These are phyloP conservation scores for Huiozyma sinensis DNA, from an alignment of 805 yeast species.

Conservation along the genomic window DNA sequence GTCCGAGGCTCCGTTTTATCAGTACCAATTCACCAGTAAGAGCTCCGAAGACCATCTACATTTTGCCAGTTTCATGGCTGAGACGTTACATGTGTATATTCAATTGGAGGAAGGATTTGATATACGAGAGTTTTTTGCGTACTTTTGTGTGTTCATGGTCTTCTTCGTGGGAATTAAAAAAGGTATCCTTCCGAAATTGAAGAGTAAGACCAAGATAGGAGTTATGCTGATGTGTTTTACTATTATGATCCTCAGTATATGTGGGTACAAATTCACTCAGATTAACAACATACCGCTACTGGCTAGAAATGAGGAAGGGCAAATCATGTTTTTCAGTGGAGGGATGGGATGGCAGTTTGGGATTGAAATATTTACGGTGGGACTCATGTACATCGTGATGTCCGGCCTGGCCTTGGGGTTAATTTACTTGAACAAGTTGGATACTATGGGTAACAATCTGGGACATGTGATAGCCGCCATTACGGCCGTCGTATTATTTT, in stretches of 20 bases:
- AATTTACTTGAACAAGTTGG: conserved; percentile 22
- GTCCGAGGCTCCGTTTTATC: conserved; percentile 28
- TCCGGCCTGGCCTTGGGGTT: conserved; percentile 33
- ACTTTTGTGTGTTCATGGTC: conserved; percentile 37
- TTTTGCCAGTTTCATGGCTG: conserved; percentile 45
- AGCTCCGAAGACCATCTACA: conserved; percentile 32
- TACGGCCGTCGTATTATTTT: conserved; percentile 11
- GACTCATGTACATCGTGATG: conserved; percentile 39
- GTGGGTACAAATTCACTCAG: conserved; percentile 57
- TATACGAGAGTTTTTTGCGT: conserved; percentile 31
- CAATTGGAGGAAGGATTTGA: conserved; percentile 37
- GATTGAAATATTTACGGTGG: conserved; percentile 46
- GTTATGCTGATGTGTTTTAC: conserved; percentile 29
- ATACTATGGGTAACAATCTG: conserved; percentile 5
- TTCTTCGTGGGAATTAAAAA: conserved; percentile 40
- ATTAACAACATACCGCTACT: conserved; percentile 55
- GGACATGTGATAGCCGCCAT: conserved; percentile 12
- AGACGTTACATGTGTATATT: conserved; percentile 35
- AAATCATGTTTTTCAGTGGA: conserved; percentile 50
- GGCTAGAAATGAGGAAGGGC: conserved; percentile 39
- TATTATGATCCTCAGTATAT: conserved; percentile 35
- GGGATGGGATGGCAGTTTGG: conserved; percentile 65
- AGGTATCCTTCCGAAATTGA: conserved; percentile 29
- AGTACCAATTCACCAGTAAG: conserved; percentile 24
- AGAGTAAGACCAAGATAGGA: conserved; percentile 16